A percentile compares a stretch with the other conserved stretches of the same genome.
These are phyloP conservation scores for Trypanosoma caninum DNA, from an alignment of 208 protist genomes.

Conservation along the genomic window DNA sequence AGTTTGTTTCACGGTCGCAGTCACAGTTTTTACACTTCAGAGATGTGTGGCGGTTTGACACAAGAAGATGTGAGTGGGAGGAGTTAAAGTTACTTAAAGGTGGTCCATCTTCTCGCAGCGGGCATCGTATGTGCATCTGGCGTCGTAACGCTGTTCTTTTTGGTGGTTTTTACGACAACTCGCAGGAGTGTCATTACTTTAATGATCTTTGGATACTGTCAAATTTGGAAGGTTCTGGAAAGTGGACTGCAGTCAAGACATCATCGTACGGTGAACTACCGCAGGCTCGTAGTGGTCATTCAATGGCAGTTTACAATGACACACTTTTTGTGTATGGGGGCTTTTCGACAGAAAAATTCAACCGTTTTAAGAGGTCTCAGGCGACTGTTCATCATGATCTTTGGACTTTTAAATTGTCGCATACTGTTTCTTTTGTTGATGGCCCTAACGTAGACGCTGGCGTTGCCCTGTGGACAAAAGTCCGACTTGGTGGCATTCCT, in stretches of 20 bases:
- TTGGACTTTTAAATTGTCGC: slow-evolving; percentile 64
- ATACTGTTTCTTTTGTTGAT: slow-evolving; percentile 1
- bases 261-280: slow-evolving; percentile 41
- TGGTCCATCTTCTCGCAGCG: slow-evolving; percentile 85
- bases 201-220: slow-evolving; percentile 88
- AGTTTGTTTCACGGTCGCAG: slow-evolving; percentile 92
- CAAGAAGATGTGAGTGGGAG: slow-evolving; percentile 72
- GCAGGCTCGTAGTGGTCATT: slow-evolving; percentile 77
- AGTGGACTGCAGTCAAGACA: slow-evolving; percentile 56
- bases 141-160: slow-evolving; percentile 86
- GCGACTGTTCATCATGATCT: slow-evolving; percentile 89
- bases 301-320: slow-evolving; percentile 80
- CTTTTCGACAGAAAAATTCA: slow-evolving; percentile 86
- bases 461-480: slow-evolving; percentile 70
- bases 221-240: slow-evolving; percentile 67
- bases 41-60: slow-evolving; percentile 88
- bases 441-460: background rate
- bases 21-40: slow-evolving; percentile 91
- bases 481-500: slow-evolving; percentile 77
- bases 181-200: slow-evolving; percentile 83
- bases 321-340: slow-evolving; percentile 89
- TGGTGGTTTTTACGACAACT: slow-evolving; percentile 93
- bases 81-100: slow-evolving; percentile 76
- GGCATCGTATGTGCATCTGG: slow-evolving; percentile 90
- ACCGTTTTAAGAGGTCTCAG: slow-evolving; percentile 87